phyloP scores from a whole-genome alignment of 257 asterid species.

The Przewalskia tangutica region DNA sequence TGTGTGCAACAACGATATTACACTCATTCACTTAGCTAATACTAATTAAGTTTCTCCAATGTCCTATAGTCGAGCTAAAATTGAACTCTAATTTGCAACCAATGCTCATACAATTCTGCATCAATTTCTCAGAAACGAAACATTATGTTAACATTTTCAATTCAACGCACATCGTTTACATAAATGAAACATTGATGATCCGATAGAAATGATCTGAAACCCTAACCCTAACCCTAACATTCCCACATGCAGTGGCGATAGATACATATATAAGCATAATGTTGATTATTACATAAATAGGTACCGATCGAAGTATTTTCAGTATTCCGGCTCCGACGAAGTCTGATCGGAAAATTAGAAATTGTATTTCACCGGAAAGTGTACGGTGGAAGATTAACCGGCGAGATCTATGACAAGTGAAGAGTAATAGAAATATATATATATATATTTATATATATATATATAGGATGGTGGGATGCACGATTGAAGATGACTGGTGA shows the following conservation, averaged over 20 bases:
- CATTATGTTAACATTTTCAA: neutral
- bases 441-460: conserved; percentile 9
- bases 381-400: neutral
- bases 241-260: neutral
- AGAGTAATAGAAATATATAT: neutral
- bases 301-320: neutral
- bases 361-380: neutral
- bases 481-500: neutral
- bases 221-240: neutral
- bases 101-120: neutral
- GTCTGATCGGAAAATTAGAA: neutral
- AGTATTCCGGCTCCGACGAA: neutral
- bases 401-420: conserved; percentile 3
- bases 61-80: neutral
- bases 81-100: neutral
- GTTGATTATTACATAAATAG: neutral
- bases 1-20: neutral
- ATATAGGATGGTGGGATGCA: conserved; percentile 7
- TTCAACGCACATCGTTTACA: neutral
- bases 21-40: neutral
- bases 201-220: neutral
- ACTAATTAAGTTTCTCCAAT: neutral
- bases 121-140: neutral
- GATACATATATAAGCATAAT: neutral
- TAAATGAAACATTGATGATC: neutral